These are phyloP conservation scores for Oropetium thomaeum DNA, from an alignment of 176 grass and related monocot species.

Conservation along the genomic window DNA sequence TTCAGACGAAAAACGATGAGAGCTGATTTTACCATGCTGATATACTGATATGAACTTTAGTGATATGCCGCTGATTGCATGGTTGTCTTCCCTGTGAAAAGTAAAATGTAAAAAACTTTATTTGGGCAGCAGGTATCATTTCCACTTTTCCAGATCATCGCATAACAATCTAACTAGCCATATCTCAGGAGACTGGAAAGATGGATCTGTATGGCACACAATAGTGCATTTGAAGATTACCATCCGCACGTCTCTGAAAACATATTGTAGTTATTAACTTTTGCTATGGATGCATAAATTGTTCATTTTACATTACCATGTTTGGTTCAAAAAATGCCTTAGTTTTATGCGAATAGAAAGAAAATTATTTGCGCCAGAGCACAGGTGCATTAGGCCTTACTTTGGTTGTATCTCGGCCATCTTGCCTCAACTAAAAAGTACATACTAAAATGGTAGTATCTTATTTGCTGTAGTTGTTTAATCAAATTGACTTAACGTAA, in stretches of 20 bases:
- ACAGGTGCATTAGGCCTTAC: too few species aligned
- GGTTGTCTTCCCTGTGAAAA: not conserved
- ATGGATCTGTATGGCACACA: not conserved
- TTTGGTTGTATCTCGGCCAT: too few species aligned
- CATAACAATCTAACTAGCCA: not conserved
- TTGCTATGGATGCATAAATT: too few species aligned
- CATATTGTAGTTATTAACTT: too few species aligned
- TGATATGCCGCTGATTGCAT: not conserved
- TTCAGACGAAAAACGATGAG: not conserved
- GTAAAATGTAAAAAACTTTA: conserved; percentile 2
- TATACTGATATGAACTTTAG: not conserved
- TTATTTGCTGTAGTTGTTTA: too few species aligned
- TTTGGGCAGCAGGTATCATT: not conserved
- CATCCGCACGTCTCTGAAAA: not conserved
- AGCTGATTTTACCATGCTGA: not conserved
- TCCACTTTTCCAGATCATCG: not conserved
- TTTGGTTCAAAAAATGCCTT: too few species aligned
- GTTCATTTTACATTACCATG: too few species aligned
- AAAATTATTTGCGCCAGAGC: too few species aligned
- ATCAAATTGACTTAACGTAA: too few species aligned
- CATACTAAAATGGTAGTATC: too few species aligned
- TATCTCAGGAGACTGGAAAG: not conserved
- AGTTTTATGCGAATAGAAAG: too few species aligned
- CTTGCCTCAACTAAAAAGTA: too few species aligned
- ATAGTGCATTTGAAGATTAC: not conserved